Evolutionary conservation across 345 rosid genomes (phyloP), one percentile per base, ranked within the genome.

Genomic region (Linum tenue): DNA sequence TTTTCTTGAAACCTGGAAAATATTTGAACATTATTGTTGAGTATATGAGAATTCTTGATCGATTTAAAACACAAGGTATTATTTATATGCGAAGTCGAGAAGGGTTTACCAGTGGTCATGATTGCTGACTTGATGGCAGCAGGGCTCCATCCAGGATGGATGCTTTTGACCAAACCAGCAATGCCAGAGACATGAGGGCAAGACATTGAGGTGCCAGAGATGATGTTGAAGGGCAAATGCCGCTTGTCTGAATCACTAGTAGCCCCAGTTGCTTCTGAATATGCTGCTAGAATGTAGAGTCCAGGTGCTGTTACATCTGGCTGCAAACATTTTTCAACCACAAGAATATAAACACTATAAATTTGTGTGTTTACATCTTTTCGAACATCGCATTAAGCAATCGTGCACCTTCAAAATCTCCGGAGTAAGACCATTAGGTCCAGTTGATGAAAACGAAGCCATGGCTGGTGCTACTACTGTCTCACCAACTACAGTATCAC

Each of bases 261-360:
- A 7, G 59, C 8, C 36, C 9, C 17, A 2, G 59, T n/a, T 56
- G 35, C 59, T 56, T 16, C 59, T 56, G 36, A 56, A 56, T 35
- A n/a, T 2, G 59, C 59, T 35, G 59, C 59, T 11, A 56, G 22
- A 5, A 56, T 35, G 36, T 56, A 3, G 59, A 56, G 17, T 16
- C 59, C 59, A 9, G 59, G 59, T 14, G 59, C 59, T 7, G 59
- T 56, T 11, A 56, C 59, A 56, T 56, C 59, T 7, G 59, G 59
- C 59, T 56, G 59, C 59, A 56, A 35, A 8, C 31, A 22, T 22
- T 22, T n/a, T n/a, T 16, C 59, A 16, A 56, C 59, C 16, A 16
- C 8, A n/a, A 35, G 5, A 16, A 8, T n/a, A 6, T 11, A 11
- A 56, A n/a, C 35, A 7, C 8, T 7, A 5, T 3, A 43, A 2